Base-by-base conservation (phyloP, 2,329 filamentous ascomycete species). In the Cordyceps cicadae region DNA sequence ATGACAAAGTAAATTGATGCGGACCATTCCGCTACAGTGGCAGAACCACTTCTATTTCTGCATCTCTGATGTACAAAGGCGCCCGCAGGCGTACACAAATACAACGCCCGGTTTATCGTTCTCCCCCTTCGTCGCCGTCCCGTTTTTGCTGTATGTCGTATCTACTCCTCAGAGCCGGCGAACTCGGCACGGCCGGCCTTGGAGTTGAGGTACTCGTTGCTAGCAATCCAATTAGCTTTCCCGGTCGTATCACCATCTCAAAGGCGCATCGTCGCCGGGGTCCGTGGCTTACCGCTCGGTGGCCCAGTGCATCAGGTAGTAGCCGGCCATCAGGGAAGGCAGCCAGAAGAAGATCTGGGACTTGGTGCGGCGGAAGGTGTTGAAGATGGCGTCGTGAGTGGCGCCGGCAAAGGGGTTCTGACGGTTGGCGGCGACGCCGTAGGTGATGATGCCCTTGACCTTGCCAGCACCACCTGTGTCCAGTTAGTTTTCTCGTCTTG, bases 231-330 rank as follows among this genome's bases (percentile, higher is more conserved):
- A 68, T 60, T 49, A 71, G 64, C 19, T 14, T 37, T 37, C 12
- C 34, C 34, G 14, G 9, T 24, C 12, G 3, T 6, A 15, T 12
- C 14, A 3, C 15, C 7, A 11, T 15, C 5, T 14, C 11, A 9
- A 24, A 48, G 12, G 21, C 15, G 14, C 21, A 21, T 24, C 45
- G 12, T 5, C 14, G 45, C 11, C 5, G 9, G 19, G 21, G 21
- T 4, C 7, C 19, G 14, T 5, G 24, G 43, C 41, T 78, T 84
- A 97, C 94, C 87, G 86, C 79, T 96, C 87, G 70, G 85, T 87
- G 67, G 94, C 93, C 94, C 94, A 99, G 73, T 89, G 78, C 87
- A 97, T 89, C 67, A 85, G 73, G 72, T 87, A 85, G 80, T 97
- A 99, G 67, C 84, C 92, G 67, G 81, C 75, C 65, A 94, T 70